phyloP scores from a whole-genome alignment of 1,139 yeast species.

The Scheffersomyces lignicola region DNA sequence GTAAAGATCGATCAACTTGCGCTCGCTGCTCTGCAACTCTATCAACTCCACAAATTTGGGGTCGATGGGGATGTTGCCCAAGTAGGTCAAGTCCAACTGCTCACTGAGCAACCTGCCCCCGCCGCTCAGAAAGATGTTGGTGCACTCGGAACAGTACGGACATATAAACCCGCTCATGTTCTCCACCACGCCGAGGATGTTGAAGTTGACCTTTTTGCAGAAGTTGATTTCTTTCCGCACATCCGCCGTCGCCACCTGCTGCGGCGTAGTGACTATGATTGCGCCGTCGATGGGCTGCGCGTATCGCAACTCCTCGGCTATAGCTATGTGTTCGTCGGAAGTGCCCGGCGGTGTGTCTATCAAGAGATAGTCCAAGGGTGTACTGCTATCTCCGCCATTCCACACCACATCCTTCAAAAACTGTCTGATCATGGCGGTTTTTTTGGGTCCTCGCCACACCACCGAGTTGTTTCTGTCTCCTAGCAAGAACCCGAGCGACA shows the following conservation, averaged over 20 bases:
- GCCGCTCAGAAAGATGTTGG: conserved; percentile 88
- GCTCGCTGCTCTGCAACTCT: conserved; percentile 52
- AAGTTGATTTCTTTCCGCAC: conserved; percentile 51
- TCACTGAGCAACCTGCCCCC: conserved; percentile 81
- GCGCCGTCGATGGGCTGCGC: conserved; percentile 51
- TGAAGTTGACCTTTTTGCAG: conserved; percentile 45
- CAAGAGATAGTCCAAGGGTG: conserved; percentile 68
- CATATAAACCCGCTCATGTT: conserved; percentile 53
- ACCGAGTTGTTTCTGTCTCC: conserved; percentile 86
- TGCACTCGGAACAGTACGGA: conserved; percentile 86
- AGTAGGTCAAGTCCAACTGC: conserved; percentile 58
- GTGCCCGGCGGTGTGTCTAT: conserved; percentile 99
- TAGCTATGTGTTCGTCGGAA: conserved; percentile 95
- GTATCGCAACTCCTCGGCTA: conserved; percentile 82
- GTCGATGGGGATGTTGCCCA: conserved; percentile 91
- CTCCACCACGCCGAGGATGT: conserved; percentile 44
- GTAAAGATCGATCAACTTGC: conserved; percentile 36
- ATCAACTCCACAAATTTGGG: conserved; percentile 86
- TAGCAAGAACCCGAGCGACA: conserved; percentile 89
- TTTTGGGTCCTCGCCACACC: conserved; percentile 98
- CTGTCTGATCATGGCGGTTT: conserved; percentile 96
- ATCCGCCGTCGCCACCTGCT: conserved; percentile 56
- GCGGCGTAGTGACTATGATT: conserved; percentile 50
- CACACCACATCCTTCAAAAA: conserved; percentile 88
- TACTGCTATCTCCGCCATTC: conserved; percentile 53